Evolutionary conservation across 2,329 filamentous ascomycete species (phyloP).

Genomic region (Trichoderma sp.): DNA sequence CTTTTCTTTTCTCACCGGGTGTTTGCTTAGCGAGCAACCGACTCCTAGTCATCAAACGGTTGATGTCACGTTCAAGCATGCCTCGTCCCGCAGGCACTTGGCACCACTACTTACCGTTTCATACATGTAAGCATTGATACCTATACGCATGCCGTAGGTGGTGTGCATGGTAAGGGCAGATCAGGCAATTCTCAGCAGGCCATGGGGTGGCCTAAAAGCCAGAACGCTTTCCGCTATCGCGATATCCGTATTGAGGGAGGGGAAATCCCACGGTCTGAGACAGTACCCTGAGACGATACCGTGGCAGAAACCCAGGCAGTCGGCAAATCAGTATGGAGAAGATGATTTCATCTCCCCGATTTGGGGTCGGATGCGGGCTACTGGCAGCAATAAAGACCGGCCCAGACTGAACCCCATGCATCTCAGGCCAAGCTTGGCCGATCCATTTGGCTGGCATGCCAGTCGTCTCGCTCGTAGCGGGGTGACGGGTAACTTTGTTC

Average conservation of each 20-base stretch:
- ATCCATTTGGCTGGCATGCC: background rate
- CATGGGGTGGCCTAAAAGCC: constrained; percentile 15
- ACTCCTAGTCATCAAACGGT: background rate
- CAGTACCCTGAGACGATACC: constrained; percentile 1
- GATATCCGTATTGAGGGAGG: background rate
- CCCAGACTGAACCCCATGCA: background rate
- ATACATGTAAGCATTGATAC: background rate
- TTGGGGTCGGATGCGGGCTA: background rate
- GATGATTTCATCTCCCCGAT: background rate
- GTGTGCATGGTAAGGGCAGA: background rate
- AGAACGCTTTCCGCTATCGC: constrained; percentile 2
- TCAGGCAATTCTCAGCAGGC: constrained; percentile 2
- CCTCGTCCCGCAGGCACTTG: background rate
- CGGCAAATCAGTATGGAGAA: background rate
- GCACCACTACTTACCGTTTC: background rate
- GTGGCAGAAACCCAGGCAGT: background rate
- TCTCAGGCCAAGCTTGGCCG: background rate
- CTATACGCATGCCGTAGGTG: background rate
- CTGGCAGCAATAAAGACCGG: background rate
- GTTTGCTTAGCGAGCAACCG: background rate
- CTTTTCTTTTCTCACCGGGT: no score
- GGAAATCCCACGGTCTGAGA: background rate
- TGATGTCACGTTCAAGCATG: background rate
- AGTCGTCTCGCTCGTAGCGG: background rate
- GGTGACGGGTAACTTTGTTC: background rate